Conservation (phyloP, 306 rosid species). For the Elaeagnus macrophylla region DNA sequence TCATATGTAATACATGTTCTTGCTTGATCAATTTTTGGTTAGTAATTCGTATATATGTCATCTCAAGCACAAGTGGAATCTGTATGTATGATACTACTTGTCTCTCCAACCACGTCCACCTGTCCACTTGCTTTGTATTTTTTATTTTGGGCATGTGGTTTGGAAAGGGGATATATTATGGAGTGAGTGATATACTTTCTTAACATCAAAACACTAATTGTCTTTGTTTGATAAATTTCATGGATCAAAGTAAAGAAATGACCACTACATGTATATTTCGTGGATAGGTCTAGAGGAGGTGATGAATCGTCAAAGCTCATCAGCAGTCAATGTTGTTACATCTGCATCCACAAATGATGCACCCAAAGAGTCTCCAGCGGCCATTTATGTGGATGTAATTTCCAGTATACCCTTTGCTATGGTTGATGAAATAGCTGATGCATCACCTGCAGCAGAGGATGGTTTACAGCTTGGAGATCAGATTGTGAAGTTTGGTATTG, state of each 20-base stretch:
- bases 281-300: constrained; percentile 30
- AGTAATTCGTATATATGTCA: no score
- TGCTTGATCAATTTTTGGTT: no score
- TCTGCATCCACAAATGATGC: constrained; percentile 35
- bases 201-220: no score
- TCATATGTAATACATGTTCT: no score
- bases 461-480: constrained; percentile 91
- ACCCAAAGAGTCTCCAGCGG: constrained; percentile 20
- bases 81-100: no score
- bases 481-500: constrained; percentile 71
- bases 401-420: constrained; percentile 66
- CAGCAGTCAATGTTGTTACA: constrained; percentile 23
- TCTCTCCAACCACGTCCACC: no score
- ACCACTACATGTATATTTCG: constrained; percentile 10
- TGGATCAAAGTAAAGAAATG: not conserved
- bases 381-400: constrained; percentile 49
- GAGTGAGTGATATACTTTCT: no score
- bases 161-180: no score
- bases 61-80: no score
- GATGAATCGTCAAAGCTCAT: constrained; percentile 34
- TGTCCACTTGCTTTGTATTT: no score
- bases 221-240: not conserved
- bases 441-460: constrained; percentile 90
- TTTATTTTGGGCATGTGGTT: no score
- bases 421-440: constrained; percentile 82